Evolutionary conservation across 176 grass and related monocot genomes (phyloP).

Genomic region (Avena eriantha): DNA sequence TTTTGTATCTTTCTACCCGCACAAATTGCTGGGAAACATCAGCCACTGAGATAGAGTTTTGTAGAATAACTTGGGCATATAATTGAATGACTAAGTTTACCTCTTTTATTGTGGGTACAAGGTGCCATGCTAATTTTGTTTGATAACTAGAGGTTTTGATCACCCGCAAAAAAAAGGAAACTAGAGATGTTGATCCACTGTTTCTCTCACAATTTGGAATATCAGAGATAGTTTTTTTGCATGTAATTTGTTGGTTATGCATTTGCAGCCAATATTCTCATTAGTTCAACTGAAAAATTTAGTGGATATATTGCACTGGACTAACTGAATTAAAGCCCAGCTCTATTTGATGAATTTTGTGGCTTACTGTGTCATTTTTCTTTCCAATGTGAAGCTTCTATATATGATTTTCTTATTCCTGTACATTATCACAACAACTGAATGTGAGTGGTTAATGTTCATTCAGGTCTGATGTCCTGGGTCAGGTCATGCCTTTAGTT

Average conservation of each 20-base stretch:
- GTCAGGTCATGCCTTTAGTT: conserved; percentile 99
- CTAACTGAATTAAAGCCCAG: conserved; percentile 17
- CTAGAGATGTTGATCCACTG: neutral
- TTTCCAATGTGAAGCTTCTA: conserved; percentile 6
- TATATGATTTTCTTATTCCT: neutral
- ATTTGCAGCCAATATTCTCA: neutral
- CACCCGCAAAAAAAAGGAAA: too few species aligned
- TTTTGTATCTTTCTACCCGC: neutral
- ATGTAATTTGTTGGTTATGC: conserved; percentile 27
- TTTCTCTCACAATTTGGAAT: conserved; percentile 32
- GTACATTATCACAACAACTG: conserved; percentile 5
- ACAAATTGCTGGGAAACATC: neutral
- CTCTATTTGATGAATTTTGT: conserved; percentile 5
- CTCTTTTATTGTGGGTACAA: neutral
- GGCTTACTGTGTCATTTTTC: neutral
- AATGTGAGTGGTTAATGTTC: conserved; percentile 28
- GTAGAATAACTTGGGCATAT: neutral
- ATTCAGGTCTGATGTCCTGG: conserved; percentile 92
- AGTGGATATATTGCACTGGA: neutral
- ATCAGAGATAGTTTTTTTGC: neutral
- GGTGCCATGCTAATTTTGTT: conserved; percentile 12
- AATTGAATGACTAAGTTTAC: neutral
- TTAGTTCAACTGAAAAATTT: conserved; percentile 19
- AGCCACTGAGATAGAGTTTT: neutral
- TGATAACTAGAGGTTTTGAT: neutral